Base-by-base conservation (phyloP, 2,329 filamentous ascomycete genomes). In the Talaromyces islandicus region DNA sequence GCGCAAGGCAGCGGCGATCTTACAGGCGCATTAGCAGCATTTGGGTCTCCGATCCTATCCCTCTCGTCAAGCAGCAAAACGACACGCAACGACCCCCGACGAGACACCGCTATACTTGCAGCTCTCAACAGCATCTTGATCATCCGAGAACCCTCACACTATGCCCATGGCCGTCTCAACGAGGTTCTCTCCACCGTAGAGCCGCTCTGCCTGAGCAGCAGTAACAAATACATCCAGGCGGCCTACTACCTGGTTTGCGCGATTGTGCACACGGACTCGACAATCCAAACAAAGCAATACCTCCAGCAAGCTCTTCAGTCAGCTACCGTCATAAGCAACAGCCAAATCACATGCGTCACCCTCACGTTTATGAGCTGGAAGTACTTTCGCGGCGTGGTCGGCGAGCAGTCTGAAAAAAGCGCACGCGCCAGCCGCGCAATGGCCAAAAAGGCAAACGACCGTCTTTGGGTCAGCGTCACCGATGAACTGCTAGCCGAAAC, bases 281-380 rank as follows among this genome's bases (percentile, higher is more conserved):
- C 94, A 63, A 86, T 90, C 61, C 85, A 88, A 63, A 87, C 89
- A 59, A 97, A 96, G 74, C 84, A 88, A 46, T 86, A 88, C 68
- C 87, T 97, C 58, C 86, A 90, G 62, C 81, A 82, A 43, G 89
- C 91, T 2, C 82, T 96, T 48, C 82, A 83, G 43, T 85, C 86
- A 2, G 88, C 90, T 12, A 88, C 88, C 64, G 79, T 80, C 7
- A 86, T 88, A 9, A 81, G 81, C 58, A 96, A 96, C 71, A 85
- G 85, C 30, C 89, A 95, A 64, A 88, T 92, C 58, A 83, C 92
- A n/a, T 88, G 88, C 54, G 89, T 97, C 64, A 87, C 89, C 6
- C 84, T 97, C 61, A 92, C 87, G 66, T 87, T 94, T 64, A 95
- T 97, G 89, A 88, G 89, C 57, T 86, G 84, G 69, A 85, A 87